Conservation (phyloP, 805 yeast genomes). For the Schizosaccharomyces osmophilus region DNA sequence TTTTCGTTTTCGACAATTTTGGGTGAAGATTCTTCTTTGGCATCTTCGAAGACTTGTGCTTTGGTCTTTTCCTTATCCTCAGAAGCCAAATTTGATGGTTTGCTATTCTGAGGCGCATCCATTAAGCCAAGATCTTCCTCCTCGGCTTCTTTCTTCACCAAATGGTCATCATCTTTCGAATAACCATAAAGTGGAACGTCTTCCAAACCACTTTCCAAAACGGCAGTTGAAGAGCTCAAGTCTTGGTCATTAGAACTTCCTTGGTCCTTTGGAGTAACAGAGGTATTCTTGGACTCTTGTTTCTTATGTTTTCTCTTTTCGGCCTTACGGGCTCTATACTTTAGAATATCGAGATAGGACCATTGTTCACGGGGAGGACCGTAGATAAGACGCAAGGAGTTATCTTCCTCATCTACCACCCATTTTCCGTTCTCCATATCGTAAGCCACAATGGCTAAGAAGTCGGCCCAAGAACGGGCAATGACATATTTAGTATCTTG, state of each 20-base stretch:
- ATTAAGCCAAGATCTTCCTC: background rate
- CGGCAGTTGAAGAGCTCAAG: background rate
- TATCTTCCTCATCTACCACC: conserved; percentile 30
- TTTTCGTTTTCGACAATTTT: background rate
- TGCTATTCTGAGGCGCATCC: background rate
- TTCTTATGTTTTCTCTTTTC: background rate
- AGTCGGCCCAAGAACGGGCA: conserved; percentile 76
- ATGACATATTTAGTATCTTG: conserved; percentile 72
- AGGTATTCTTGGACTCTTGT: background rate
- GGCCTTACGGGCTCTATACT: background rate
- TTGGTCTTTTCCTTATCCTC: background rate
- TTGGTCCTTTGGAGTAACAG: background rate
- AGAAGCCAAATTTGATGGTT: background rate
- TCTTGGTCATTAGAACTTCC: background rate
- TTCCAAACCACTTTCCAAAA: background rate
- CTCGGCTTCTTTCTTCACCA: background rate
- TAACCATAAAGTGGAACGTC: background rate
- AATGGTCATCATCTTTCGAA: background rate
- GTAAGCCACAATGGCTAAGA: conserved; percentile 55
- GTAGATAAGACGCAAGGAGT: background rate
- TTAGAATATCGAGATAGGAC: background rate
- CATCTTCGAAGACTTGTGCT: background rate
- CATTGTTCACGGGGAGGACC: conserved; percentile 2
- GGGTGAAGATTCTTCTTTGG: background rate
- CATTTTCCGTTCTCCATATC: conserved; percentile 72